These are phyloP conservation scores for Auriscalpium microsporum DNA, from an alignment of 768 basidiomycete genomes.

Conservation along the genomic window DNA sequence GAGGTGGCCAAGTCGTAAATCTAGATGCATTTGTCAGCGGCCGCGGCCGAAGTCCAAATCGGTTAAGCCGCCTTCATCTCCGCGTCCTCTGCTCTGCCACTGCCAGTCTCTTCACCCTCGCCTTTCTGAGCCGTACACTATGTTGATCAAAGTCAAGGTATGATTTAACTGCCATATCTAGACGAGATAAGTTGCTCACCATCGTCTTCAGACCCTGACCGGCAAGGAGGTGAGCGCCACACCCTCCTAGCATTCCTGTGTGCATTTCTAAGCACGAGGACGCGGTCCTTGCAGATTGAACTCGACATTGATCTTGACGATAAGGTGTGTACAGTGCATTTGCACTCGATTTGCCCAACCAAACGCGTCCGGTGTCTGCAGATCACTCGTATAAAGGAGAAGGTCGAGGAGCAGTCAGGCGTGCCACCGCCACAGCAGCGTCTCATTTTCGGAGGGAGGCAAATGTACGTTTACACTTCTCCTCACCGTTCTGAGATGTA, in stretches of 20 bases:
- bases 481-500: background rate
- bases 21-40: too few species aligned
- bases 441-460: slow-evolving; percentile 85
- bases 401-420: slow-evolving; percentile 96
- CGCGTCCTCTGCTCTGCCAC: too few species aligned
- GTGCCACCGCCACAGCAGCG: slow-evolving; percentile 96
- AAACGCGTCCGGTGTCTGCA: slow-evolving; percentile 21
- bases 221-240: slow-evolving; percentile 70
- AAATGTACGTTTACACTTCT: slow-evolving; percentile 56
- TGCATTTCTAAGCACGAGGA: background rate
- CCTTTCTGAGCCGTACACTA: slow-evolving; percentile 21
- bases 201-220: slow-evolving; percentile 67
- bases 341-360: background rate
- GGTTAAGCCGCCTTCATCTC: too few species aligned
- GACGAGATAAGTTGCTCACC: slow-evolving; percentile 1
- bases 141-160: slow-evolving; percentile 92
- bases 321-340: slow-evolving; percentile 42
- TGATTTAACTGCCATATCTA: slow-evolving; percentile 4
- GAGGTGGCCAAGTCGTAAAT: too few species aligned
- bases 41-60: too few species aligned
- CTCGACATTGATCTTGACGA: slow-evolving; percentile 89
- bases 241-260: background rate
- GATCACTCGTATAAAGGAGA: slow-evolving; percentile 94
- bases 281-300: slow-evolving; percentile 57
- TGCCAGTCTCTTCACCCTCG: too few species aligned